Percentiles rank a stretch among this genome's conserved stretches.
Conservation (phyloP, 306 rosid species). For the Spatholobus suberectus region DNA sequence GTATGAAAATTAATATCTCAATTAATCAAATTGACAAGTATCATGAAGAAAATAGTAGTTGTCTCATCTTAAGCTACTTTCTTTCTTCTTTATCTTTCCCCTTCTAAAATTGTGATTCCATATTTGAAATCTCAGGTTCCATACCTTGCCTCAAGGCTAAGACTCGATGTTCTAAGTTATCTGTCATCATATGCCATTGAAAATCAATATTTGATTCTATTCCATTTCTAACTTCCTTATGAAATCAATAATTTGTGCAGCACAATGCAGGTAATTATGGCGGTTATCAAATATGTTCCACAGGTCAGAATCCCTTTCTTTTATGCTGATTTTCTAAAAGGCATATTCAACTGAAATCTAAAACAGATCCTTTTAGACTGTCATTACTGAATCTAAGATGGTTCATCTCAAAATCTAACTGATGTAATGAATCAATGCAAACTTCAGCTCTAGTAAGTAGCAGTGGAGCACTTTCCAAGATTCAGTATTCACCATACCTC, state of each 20-base stretch:
- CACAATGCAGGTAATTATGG: conserved; percentile 71
- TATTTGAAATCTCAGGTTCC: neutral
- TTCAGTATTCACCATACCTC: no score
- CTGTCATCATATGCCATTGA: neutral
- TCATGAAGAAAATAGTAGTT: no score
- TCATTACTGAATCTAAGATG: no score
- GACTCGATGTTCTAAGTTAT: neutral
- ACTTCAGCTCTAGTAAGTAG: no score
- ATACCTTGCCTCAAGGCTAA: neutral
- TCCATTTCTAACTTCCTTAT: conserved; percentile 36
- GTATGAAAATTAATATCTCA: no score
- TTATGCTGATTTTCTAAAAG: no score
- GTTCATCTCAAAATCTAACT: neutral
- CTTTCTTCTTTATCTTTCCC: no score
- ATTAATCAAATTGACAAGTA: no score
- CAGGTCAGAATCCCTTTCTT: conserved; percentile 59
- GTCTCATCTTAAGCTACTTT: no score
- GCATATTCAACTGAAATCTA: neutral
- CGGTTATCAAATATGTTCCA: conserved; percentile 74
- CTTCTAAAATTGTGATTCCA: neutral
- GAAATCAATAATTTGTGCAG: conserved; percentile 53
- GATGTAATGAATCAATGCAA: neutral
- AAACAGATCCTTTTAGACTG: no score
- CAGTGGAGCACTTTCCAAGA: no score
- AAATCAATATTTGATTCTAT: neutral